Evolutionary conservation across 164 flowering plant species (phyloP).

Genomic region (Malania oleifera): DNA sequence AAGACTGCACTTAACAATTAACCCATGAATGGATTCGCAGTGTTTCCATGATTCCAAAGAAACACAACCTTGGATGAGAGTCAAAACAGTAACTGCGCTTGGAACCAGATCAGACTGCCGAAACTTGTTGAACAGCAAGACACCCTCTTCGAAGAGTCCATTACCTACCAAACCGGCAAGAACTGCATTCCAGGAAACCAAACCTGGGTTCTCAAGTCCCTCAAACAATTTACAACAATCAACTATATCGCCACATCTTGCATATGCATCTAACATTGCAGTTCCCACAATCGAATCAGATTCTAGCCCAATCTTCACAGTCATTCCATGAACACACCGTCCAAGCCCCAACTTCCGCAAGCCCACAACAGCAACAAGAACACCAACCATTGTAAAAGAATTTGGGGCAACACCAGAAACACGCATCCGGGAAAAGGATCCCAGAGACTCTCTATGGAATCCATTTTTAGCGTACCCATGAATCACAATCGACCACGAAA

Average conservation of each 20-base stretch:
- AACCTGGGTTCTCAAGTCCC: constrained; percentile 19
- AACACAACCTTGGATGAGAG: constrained; percentile 18
- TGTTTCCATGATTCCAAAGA: constrained; percentile 16
- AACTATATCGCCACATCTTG: constrained; percentile 25
- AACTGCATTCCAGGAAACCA: constrained; percentile 30
- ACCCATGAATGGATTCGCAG: constrained; percentile 23
- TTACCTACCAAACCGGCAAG: constrained; percentile 24
- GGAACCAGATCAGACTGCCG: constrained; percentile 20
- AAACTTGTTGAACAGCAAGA: constrained; percentile 18
- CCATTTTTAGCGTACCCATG: constrained; percentile 32
- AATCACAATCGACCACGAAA: constrained; percentile 30
- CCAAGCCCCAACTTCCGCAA: constrained; percentile 15
- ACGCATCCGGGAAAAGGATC: constrained; percentile 26
- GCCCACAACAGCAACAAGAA: constrained; percentile 22
- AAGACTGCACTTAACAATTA: constrained; percentile 23
- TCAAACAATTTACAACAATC: constrained; percentile 24
- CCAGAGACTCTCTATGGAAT: constrained; percentile 14
- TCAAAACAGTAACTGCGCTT: constrained; percentile 26
- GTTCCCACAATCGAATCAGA: constrained; percentile 25
- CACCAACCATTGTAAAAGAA: constrained; percentile 35
- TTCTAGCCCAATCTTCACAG: constrained; percentile 27
- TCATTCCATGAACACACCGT: constrained; percentile 24
- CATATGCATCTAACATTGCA: constrained; percentile 34
- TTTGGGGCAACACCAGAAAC: constrained; percentile 20
- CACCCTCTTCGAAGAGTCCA: constrained; percentile 22